These are phyloP conservation scores for Keqinozyma sinolaborantium DNA, from an alignment of 1,139 yeast genomes.

Conservation along the genomic window DNA sequence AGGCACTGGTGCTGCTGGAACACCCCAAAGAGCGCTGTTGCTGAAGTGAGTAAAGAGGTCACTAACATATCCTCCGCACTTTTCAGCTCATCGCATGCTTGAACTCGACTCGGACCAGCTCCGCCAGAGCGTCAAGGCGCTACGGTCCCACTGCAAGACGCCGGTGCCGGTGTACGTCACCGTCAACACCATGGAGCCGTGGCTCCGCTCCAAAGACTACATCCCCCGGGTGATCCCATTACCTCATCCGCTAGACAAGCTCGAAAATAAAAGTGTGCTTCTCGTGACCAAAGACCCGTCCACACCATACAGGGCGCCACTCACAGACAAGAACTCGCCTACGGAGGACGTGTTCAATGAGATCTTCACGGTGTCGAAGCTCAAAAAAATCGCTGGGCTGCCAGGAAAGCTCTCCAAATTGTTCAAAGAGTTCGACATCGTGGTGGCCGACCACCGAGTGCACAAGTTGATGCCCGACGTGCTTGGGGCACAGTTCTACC, in stretches of 20 bases:
- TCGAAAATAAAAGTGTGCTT: slow-evolving; percentile 48
- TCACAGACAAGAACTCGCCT: slow-evolving; percentile 45
- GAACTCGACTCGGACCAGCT: not conserved
- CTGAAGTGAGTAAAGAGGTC: not conserved
- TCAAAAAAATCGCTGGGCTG: slow-evolving; percentile 44
- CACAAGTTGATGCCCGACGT: slow-evolving; percentile 55
- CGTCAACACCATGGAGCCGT: slow-evolving; percentile 49
- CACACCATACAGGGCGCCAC: slow-evolving; percentile 44
- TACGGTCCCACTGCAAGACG: slow-evolving; percentile 25
- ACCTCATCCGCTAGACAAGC: slow-evolving; percentile 44
- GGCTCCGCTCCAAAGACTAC: slow-evolving; percentile 49
- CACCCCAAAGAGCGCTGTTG: not conserved
- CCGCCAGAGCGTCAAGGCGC: slow-evolving; percentile 19
- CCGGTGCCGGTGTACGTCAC: slow-evolving; percentile 45
- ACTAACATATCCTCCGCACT: not conserved
- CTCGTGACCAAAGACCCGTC: slow-evolving; percentile 71
- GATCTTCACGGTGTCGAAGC: slow-evolving; percentile 53
- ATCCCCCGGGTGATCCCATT: slow-evolving; percentile 66
- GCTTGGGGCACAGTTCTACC: slow-evolving; percentile 54
- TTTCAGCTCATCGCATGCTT: not conserved
- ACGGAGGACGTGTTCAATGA: slow-evolving; percentile 60
- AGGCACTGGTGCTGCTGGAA: no score
- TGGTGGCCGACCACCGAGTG: slow-evolving; percentile 63
- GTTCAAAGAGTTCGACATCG: slow-evolving; percentile 59
- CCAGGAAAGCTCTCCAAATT: slow-evolving; percentile 39